Evolutionary conservation across 495 filamentous ascomycete species (phyloP).

Genomic region (Cenococcum geophilum): DNA sequence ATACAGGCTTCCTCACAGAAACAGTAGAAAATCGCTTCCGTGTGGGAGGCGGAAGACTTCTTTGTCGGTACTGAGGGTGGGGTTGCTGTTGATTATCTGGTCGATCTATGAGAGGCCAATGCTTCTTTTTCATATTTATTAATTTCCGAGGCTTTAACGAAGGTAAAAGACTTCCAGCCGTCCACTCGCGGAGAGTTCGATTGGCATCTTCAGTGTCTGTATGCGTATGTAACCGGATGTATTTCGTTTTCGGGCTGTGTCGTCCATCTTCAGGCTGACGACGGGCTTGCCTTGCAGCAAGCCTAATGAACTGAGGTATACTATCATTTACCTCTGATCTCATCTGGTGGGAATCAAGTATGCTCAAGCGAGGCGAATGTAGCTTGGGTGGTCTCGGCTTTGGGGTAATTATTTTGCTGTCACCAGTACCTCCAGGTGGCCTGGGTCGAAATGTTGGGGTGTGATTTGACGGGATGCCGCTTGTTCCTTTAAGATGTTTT

Average conservation of each 20-base stretch:
- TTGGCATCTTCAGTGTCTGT: constrained; percentile 72
- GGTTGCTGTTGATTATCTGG: constrained; percentile 12
- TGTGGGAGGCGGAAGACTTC: neutral
- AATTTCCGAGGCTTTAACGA: constrained; percentile 36
- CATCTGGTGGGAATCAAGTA: constrained; percentile 53
- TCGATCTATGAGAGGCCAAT: constrained; percentile 26
- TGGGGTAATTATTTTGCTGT: neutral
- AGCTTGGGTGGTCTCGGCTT: neutral
- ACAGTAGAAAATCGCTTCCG: neutral
- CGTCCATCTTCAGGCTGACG: constrained; percentile 58
- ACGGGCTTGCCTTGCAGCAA: constrained; percentile 68
- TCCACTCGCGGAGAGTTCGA: constrained; percentile 65
- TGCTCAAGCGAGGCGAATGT: constrained; percentile 53
- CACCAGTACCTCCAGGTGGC: too few species aligned
- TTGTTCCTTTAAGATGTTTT: constrained; percentile 15
- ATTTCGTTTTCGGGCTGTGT: constrained; percentile 68
- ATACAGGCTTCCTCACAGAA: neutral
- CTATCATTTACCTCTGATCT: constrained; percentile 7
- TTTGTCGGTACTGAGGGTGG: neutral
- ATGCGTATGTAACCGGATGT: constrained; percentile 62
- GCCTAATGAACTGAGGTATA: constrained; percentile 64
- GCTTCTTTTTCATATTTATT: neutral
- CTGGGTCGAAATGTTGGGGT: constrained; percentile 17
- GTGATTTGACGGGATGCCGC: constrained; percentile 36
- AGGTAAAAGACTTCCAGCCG: constrained; percentile 54